Conservation (phyloP, 2,329 filamentous ascomycete species). For the Arthrobotrys sinensis region DNA sequence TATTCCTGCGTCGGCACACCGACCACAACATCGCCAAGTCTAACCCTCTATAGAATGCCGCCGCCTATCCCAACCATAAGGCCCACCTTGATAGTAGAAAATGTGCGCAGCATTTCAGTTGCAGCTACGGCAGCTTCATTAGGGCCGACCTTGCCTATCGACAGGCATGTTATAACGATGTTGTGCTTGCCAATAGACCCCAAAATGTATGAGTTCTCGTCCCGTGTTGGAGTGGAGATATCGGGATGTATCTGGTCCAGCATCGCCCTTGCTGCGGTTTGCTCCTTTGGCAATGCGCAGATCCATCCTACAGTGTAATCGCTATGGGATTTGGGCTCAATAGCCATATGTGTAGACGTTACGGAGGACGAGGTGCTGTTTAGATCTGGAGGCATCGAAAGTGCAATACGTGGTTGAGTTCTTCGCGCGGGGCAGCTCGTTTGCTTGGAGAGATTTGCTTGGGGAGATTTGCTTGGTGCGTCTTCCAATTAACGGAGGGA, state of each 20-base stretch:
- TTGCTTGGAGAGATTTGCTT: too few relatives aligned
- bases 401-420: too few relatives aligned
- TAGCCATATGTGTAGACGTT: too few relatives aligned
- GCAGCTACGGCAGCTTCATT: conserved; percentile 61
- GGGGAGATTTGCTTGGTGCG: too few relatives aligned
- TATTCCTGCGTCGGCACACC: background rate
- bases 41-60: conserved; percentile 62
- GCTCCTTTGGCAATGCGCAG: conserved; percentile 60
- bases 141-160: background rate
- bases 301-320: conserved; percentile 59
- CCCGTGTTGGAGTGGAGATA: background rate
- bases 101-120: conserved; percentile 65
- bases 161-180: background rate
- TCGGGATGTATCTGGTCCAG: background rate
- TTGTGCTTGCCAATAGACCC: background rate
- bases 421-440: too few relatives aligned
- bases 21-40: conserved; percentile 26
- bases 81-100: conserved; percentile 66
- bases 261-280: background rate
- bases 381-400: too few relatives aligned
- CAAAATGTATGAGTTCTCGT: background rate
- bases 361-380: too few relatives aligned
- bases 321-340: background rate
- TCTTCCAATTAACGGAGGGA: too few relatives aligned
- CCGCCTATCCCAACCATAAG: conserved; percentile 70